Base-by-base conservation (phyloP, 257 asterid species). In the Primulina eburnea region DNA sequence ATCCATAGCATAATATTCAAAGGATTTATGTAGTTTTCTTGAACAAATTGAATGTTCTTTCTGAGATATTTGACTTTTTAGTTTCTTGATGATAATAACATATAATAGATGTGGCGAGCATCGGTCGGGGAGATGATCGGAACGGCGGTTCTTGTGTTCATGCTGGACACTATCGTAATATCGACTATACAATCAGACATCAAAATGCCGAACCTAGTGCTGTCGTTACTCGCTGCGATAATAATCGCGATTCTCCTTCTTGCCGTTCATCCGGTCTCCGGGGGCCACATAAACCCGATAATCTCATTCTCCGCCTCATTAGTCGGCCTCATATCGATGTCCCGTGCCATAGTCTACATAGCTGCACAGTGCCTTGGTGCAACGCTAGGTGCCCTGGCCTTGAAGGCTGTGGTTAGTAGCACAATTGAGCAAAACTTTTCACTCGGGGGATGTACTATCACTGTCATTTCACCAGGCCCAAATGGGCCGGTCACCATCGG, bases 241-340 rank as follows among this genome's bases (percentile, higher is more conserved):
- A 77, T 76, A 63, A 73, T 87, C 64, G 64, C 83, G 4, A 82
- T 90, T 75, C 85, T 90, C 71, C 87, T 86, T 56, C 78, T 90
- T 0, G 96, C 96, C 0, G 89, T 88, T 28, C 84, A 80, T 64
- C 97, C 97, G 0, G 72, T 90, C 34, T 90, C 97, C 53, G 97
- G 97, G 0, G 97, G 94, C 73, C 94, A 86, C 82, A 82, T 90
- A 66, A 88, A 88, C 81, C 97, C 97, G 6, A 81, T 88, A 50
- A 75, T 90, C 85, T 83, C 94, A 74, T 82, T 88, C 82, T 90
- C 97, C 8, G 90, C 96, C 4, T 89, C 84, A 6, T 59, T 90
- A 1, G 92, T 88, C 1, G 97, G 97, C 21, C 71, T 88, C 1
- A 85, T 90, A 68, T 90, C 97, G 65, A 64, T 90, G 38, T 71